These are phyloP conservation scores for Primulina eburnea DNA, from an alignment of 257 asterid genomes.

Conservation along the genomic window DNA sequence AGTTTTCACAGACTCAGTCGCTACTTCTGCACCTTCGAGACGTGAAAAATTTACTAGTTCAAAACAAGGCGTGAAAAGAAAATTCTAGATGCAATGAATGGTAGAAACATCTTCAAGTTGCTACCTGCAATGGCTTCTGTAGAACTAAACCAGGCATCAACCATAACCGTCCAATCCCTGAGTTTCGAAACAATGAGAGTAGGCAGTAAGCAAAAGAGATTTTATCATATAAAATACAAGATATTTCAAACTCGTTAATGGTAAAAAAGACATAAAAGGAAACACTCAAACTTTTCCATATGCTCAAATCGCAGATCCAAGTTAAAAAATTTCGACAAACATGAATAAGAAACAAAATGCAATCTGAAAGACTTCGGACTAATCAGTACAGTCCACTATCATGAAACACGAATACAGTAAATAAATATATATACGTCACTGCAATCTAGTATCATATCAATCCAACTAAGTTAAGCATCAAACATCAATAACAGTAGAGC, in stretches of 20 bases:
- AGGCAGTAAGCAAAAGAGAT: neutral
- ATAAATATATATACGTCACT: neutral
- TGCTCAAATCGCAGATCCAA: too few species aligned
- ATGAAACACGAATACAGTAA: too few species aligned
- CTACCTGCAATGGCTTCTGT: constrained; percentile 53
- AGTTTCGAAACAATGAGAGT: constrained; percentile 18
- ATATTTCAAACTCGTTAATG: neutral
- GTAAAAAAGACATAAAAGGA: neutral
- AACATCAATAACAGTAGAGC: constrained; percentile 2
- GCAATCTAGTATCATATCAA: neutral
- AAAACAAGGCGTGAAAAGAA: neutral
- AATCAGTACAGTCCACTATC: too few species aligned
- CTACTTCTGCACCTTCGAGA: constrained; percentile 33
- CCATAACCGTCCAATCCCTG: constrained; percentile 68
- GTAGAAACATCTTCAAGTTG: constrained; percentile 10
- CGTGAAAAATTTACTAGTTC: neutral
- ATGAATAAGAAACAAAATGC: too few species aligned
- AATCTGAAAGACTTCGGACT: too few species aligned
- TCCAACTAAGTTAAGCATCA: neutral
- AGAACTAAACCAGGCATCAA: constrained; percentile 57
- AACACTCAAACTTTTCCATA: too few species aligned
- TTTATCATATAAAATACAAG: neutral
- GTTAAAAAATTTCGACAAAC: too few species aligned
- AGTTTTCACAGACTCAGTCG: constrained; percentile 59
- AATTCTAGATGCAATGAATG: neutral